These are phyloP conservation scores for Hanseniaspora lindneri DNA, from an alignment of 805 yeast genomes.

Conservation along the genomic window DNA sequence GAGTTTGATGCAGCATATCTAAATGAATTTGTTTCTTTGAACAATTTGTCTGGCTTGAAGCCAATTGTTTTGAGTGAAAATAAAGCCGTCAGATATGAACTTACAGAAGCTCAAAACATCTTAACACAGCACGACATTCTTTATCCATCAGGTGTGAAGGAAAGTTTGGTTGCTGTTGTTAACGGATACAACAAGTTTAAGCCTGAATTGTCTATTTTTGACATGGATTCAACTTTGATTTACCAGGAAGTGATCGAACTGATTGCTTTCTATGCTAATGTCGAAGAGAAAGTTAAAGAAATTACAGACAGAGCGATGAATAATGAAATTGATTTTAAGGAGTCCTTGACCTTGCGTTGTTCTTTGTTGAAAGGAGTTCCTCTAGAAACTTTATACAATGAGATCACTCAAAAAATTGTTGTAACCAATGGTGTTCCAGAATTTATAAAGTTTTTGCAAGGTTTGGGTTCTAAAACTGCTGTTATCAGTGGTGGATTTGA, in stretches of 20 bases:
- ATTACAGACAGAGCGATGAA: constrained; percentile 95
- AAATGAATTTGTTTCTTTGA: background rate
- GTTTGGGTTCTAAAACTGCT: constrained; percentile 56
- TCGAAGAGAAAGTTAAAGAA: constrained; percentile 73
- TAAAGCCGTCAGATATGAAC: constrained; percentile 13
- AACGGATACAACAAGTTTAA: constrained; percentile 23
- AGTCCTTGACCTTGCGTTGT: constrained; percentile 67
- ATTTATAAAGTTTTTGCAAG: constrained; percentile 50
- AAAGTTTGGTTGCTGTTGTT: constrained; percentile 17
- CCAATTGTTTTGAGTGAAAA: constrained; percentile 2
- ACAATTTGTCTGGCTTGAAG: background rate
- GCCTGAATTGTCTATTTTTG: constrained; percentile 64
- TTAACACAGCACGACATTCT: constrained; percentile 19
- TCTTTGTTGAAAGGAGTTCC: constrained; percentile 70
- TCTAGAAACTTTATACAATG: constrained; percentile 61
- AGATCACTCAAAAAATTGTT: constrained; percentile 44
- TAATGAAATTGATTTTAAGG: constrained; percentile 84
- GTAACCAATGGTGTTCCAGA: constrained; percentile 82
- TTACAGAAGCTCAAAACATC: constrained; percentile 3
- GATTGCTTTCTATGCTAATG: constrained; percentile 87
- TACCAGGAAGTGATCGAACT: constrained; percentile 93
- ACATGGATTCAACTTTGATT: constrained; percentile 95
- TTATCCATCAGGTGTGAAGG: constrained; percentile 22
- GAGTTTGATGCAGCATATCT: background rate
- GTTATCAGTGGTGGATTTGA: constrained; percentile 92